Conservation (phyloP, 345 rosid genomes). For the Gossypium mustelinum region DNA sequence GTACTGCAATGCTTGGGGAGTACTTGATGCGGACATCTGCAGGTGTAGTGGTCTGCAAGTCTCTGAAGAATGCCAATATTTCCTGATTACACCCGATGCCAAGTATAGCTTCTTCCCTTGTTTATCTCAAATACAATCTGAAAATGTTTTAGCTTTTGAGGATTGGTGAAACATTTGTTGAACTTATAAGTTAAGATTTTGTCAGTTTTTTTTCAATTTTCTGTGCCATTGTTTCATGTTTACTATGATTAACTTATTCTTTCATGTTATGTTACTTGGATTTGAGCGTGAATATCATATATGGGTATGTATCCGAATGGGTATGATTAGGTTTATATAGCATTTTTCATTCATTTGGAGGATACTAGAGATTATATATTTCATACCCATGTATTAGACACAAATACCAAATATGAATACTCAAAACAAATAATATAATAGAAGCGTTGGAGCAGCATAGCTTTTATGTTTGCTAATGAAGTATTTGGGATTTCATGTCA, state of each 20-base stretch:
- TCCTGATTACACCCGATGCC: conserved; percentile 33
- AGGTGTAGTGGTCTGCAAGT: conserved; percentile 50
- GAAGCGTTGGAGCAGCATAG: too few species aligned
- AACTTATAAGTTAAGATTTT: not conserved
- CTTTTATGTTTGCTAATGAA: too few species aligned
- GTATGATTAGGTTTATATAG: too few species aligned
- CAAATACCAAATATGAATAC: too few species aligned
- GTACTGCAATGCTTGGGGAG: conserved; percentile 51
- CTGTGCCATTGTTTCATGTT: not conserved
- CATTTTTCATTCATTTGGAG: too few species aligned
- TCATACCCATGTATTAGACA: too few species aligned
- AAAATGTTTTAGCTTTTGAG: not conserved
- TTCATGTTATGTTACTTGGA: not conserved
- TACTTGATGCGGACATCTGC: conserved; percentile 65
- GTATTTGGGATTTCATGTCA: too few species aligned
- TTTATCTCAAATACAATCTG: not conserved
- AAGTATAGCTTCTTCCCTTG: not conserved
- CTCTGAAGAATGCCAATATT: conserved; percentile 66
- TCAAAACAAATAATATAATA: too few species aligned
- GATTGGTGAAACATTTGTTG: not conserved
- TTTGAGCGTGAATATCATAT: not conserved
- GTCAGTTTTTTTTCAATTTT: not conserved
- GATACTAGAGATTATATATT: too few species aligned
- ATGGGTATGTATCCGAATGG: not conserved
- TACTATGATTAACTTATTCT: not conserved